A percentile compares a stretch with the other conserved stretches of the same genome.
phyloP scores from a whole-genome alignment of 495 filamentous ascomycete genomes.

The Trichoderma virens region DNA sequence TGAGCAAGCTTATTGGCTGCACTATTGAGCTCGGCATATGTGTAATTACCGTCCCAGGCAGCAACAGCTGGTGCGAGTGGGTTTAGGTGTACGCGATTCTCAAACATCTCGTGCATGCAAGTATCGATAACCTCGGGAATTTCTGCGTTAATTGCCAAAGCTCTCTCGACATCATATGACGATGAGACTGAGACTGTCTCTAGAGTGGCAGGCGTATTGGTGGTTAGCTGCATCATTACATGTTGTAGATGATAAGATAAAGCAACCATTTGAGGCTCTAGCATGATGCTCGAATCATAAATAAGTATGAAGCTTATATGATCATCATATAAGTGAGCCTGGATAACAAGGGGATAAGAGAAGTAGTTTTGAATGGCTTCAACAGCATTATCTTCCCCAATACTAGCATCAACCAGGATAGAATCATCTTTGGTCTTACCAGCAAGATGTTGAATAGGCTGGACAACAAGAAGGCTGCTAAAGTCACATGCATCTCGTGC shows the following conservation, averaged over 20 bases:
- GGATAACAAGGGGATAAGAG: slow-evolving; percentile 4
- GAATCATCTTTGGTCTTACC: not conserved
- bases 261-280: not conserved
- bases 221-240: not conserved
- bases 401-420: not conserved
- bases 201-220: not conserved
- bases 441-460: not conserved
- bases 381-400: not conserved
- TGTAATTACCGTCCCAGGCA: slow-evolving; percentile 49
- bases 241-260: not conserved
- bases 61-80: slow-evolving; percentile 19
- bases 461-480: slow-evolving; percentile 3
- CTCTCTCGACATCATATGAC: not conserved
- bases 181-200: not conserved
- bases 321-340: slow-evolving; percentile 4
- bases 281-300: not conserved
- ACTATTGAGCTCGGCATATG: slow-evolving; percentile 41
- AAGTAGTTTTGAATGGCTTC: not conserved
- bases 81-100: slow-evolving; percentile 12
- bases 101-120: slow-evolving; percentile 22
- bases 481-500: slow-evolving; percentile 9
- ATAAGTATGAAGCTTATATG: not conserved
- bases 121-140: slow-evolving; percentile 14
- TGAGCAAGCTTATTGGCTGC: slow-evolving; percentile 35
- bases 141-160: not conserved